Evolutionary conservation across 1,284 basidiomycete genomes (phyloP).

Genomic region (Athelia sp.): DNA sequence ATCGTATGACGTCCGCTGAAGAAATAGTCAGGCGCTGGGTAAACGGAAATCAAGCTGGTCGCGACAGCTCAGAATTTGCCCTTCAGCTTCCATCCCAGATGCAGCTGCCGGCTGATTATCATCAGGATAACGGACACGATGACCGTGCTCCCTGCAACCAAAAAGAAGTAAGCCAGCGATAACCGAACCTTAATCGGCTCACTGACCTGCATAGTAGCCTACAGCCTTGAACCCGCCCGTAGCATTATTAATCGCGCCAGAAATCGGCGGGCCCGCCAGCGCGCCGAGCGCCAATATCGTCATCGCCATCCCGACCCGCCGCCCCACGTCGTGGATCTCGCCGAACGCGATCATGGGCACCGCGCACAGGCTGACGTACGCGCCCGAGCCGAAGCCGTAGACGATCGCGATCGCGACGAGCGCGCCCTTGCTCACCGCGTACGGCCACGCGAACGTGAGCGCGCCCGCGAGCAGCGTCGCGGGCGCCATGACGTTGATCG

Average conservation of each 20-base stretch:
- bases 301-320: constrained; percentile 53
- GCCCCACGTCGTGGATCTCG: constrained; percentile 51
- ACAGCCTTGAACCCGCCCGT: constrained; percentile 44
- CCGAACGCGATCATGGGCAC: constrained; percentile 60
- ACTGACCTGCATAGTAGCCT: constrained; percentile 56
- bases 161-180: not conserved
- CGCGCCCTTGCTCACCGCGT: constrained; percentile 31
- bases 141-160: constrained; percentile 19
- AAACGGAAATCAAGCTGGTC: too few relatives aligned
- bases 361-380: constrained; percentile 49
- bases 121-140: constrained; percentile 22
- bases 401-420: constrained; percentile 43
- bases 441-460: constrained; percentile 57
- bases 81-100: constrained; percentile 17
- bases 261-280: constrained; percentile 52
- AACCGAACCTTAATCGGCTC: not conserved
- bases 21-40: too few relatives aligned
- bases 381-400: constrained; percentile 50
- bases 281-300: constrained; percentile 44
- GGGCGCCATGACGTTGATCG: constrained; percentile 53
- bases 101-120: constrained; percentile 17
- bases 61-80: constrained; percentile 25
- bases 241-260: constrained; percentile 45
- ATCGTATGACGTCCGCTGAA: too few relatives aligned
- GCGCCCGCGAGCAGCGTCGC: constrained; percentile 43